Evolutionary conservation across 2,329 filamentous ascomycete genomes (phyloP), one percentile per base, ranked within the genome.

Genomic region (Sporothrix inflata): DNA sequence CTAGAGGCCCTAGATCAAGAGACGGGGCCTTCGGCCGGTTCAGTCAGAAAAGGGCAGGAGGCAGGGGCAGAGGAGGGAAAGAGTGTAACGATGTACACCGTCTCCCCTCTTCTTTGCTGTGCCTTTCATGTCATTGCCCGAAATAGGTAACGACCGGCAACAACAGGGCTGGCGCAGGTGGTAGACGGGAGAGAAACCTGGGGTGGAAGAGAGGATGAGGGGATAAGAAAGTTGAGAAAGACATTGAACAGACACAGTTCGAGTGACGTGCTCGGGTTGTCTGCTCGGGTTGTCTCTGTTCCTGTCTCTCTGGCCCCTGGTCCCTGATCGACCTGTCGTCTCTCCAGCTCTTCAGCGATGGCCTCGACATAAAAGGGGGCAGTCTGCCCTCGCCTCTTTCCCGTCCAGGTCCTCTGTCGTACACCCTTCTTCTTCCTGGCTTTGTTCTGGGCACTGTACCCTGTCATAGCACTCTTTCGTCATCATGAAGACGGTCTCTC

Each of bases 21-120:
- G 24, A 40, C 49, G 34, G 68, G 51, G 2, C 24, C n/a, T 34
- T 69, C 24, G 68, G 53, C 40, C 19, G 34, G 53, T 38, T 66
- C 53, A 45, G 38, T 60, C 68, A 40, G 38, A 70, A 70, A 70
- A 55, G 53, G 68, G 68, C 68, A 70, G 68, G 63, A 66, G 60
- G 24, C 14, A 34, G 24, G 21, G 19, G 16, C n/a, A n/a, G n/a
- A n/a, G n/a, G n/a, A n/a, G 34, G 16, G 55, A 21, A 19, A 19
- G 45, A 24, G 68, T 70, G 68, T 34, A 30, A 49, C 68, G 40
- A 49, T 40, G 66, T 21, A 27, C 34, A 16, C 61, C 45, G 47
- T 21, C 34, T 38, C 34, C 12, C 49, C 49, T 30, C 9, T n/a
- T 38, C n/a, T 9, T 38, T 34, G 1, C 63, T 47, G 8, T 34